phyloP scores from a whole-genome alignment of 805 yeast species.

The Spathaspora sp. region DNA sequence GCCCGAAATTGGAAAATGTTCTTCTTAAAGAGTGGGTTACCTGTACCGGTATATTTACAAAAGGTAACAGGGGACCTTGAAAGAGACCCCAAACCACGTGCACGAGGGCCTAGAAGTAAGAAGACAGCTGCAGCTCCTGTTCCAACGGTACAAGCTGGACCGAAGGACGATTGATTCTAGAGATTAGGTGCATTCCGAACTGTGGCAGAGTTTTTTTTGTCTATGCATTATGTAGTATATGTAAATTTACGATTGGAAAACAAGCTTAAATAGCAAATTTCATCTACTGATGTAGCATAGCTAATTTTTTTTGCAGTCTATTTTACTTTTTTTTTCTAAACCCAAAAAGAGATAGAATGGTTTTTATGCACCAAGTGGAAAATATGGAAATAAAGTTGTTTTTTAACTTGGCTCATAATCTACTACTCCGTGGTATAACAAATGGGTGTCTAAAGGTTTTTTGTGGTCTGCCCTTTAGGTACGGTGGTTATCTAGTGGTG shows the following conservation, averaged over 20 bases:
- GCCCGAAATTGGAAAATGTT: conserved; percentile 95
- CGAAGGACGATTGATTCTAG: neutral
- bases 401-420: neutral
- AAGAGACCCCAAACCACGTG: conserved; percentile 34
- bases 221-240: neutral
- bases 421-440: neutral
- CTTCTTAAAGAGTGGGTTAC: conserved; percentile 68
- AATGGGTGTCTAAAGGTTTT: neutral
- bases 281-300: too few relatives aligned
- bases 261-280: neutral
- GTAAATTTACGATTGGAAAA: neutral
- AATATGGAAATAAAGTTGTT: neutral
- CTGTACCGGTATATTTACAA: conserved; percentile 74
- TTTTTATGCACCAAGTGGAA: neutral
- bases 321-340: too few relatives aligned
- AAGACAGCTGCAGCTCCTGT: conserved; percentile 41
- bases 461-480: neutral
- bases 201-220: neutral
- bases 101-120: conserved; percentile 17
- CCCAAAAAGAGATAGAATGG: too few relatives aligned
- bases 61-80: conserved; percentile 87
- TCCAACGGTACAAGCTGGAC: conserved; percentile 15
- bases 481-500: too few relatives aligned
- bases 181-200: neutral
- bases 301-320: too few relatives aligned